phyloP scores from a whole-genome alignment of 2,329 filamentous ascomycete species.

The Ceratocystis diversiconidia region DNA sequence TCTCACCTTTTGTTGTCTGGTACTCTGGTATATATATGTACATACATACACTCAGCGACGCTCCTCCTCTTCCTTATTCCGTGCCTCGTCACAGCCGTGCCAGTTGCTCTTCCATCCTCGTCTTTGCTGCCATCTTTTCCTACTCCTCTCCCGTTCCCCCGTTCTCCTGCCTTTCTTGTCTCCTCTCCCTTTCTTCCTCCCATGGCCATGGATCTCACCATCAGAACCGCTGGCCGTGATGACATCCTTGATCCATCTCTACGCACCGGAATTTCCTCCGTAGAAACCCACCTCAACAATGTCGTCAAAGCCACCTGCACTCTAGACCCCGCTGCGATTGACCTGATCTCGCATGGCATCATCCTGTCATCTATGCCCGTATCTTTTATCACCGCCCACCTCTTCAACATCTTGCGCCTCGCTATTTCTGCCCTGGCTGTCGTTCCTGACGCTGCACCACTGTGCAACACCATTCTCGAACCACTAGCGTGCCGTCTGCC shows the following conservation, averaged over 20 bases:
- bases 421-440: conserved; percentile 10
- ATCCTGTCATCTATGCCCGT: conserved; percentile 1
- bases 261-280: conserved; percentile 10
- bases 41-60: too few relatives aligned
- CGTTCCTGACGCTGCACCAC: conserved; percentile 6
- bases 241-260: conserved; percentile 11
- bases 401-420: conserved; percentile 12
- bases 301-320: neutral
- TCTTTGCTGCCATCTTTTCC: too few relatives aligned
- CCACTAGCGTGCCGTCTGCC: conserved; percentile 6
- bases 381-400: conserved; percentile 9
- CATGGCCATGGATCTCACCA: conserved; percentile 3
- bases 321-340: neutral
- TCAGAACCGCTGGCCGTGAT: conserved; percentile 5
- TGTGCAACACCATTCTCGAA: conserved; percentile 8
- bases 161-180: neutral
- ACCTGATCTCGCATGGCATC: conserved; percentile 1
- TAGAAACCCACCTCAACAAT: conserved; percentile 11
- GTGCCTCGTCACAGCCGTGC: too few relatives aligned
- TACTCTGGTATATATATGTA: too few relatives aligned
- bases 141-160: too few relatives aligned
- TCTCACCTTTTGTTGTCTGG: neutral
- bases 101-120: too few relatives aligned
- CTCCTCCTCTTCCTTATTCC: too few relatives aligned
- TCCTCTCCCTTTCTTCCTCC: neutral